Base-by-base conservation (phyloP, 202 grass and related monocot genomes). In the Carex arenaria region DNA sequence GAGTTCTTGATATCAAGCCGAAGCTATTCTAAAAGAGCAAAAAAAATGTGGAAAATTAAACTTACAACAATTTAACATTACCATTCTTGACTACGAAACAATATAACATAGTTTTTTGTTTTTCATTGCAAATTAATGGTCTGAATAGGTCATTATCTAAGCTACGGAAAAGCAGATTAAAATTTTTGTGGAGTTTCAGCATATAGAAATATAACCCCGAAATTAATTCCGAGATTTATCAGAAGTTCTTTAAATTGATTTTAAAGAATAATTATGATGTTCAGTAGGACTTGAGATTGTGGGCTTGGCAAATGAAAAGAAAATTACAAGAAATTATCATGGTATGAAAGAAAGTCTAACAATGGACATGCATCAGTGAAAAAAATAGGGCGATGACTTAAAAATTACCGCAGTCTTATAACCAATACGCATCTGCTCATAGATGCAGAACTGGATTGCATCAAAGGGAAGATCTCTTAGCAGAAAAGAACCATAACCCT, bases 401-500 rank as follows among this genome's bases (percentile, higher is more conserved):
- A 11, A 56, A 78, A 17, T 69, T 93, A 93, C 95, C 83, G 90
- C 28, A 82, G 87, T 32, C 85, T 93, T 98, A 83, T 98, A 98
- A 79, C 95, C 95, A 86, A 98, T 91, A 84, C 95, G 89, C 85
- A 98, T 86, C 79, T 98, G 95, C 87, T 98, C 92, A 19, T 98
- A 98, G 83, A 98, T 84, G 65, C 95, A 98, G 62, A 98, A 98
- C 9, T 98, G 95, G 65, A 98, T 91, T 23, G 95, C 95, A 72
- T 98, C 95, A 52, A 98, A 95, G 2, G 95, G 92, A 42, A 95
- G 83, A 90, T 98, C 95, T 83, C 92, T 91, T 68, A 98, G 79
- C 45, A 98, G 85, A 91, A 98, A 98, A 28, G 95, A 98, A 75
- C 86, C 85, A 85, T 98, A 95, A 61, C 95, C 95, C 95, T 95